Evolutionary conservation across 192 early-diverging fungal genomes (phyloP).

Genomic region (Pilaira anomala): DNA sequence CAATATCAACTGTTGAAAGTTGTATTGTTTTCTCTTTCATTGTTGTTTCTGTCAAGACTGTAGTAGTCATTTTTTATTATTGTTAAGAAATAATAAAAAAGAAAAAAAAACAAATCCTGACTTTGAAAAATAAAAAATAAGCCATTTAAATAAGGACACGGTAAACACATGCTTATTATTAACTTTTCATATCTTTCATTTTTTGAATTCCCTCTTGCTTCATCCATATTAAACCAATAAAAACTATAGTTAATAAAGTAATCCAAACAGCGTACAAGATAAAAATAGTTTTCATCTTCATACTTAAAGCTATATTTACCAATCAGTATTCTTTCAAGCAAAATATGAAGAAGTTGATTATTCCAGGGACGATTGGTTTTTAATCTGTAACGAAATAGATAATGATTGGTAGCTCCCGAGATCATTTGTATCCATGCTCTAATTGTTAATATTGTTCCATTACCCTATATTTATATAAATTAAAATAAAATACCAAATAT

Average conservation of each 20-base stretch:
- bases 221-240: constrained; percentile 7
- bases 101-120: too few species aligned
- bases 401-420: constrained; percentile 13
- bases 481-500: neutral
- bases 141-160: too few species aligned
- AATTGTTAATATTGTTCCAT: constrained; percentile 14
- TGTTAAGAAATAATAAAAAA: too few species aligned
- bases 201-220: neutral
- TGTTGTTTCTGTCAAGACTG: too few species aligned
- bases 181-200: too few species aligned
- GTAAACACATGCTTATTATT: too few species aligned
- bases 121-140: too few species aligned
- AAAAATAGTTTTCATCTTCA: constrained; percentile 13
- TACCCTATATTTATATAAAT: constrained; percentile 4
- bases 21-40: too few species aligned
- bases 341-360: constrained; percentile 18
- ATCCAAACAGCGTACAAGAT: constrained; percentile 9
- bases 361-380: constrained; percentile 14
- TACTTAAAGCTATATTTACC: constrained; percentile 18
- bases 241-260: neutral
- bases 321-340: constrained; percentile 11
- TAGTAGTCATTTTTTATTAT: too few species aligned
- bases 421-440: constrained; percentile 5
- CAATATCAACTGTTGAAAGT: too few species aligned
- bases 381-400: constrained; percentile 9